These are phyloP conservation scores for Neophaeococcomyces aloes DNA, from an alignment of 2,329 filamentous ascomycete species.

Conservation along the genomic window DNA sequence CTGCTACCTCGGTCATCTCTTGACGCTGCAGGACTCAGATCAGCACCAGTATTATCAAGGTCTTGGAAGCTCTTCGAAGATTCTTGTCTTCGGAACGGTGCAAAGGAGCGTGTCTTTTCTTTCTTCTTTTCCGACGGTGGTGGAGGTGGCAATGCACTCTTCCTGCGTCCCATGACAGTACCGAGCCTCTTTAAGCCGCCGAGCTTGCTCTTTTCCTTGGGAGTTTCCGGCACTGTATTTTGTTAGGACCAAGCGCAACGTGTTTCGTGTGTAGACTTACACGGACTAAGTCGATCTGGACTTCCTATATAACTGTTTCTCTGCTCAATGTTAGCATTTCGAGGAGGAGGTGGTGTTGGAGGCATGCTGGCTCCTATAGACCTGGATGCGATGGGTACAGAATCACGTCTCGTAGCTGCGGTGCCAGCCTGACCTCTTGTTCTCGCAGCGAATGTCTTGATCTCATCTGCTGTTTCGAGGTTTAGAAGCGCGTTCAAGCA, in stretches of 20 bases:
- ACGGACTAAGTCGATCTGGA: constrained; percentile 27
- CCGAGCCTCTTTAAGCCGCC: constrained; percentile 37
- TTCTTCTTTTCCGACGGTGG: constrained; percentile 28
- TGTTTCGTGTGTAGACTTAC: constrained; percentile 23
- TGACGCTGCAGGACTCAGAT: constrained; percentile 20
- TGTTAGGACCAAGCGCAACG: constrained; percentile 1
- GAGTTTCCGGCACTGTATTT: constrained; percentile 27
- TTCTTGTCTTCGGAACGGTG: constrained; percentile 32
- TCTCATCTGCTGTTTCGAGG: constrained; percentile 76
- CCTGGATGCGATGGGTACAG: neutral
- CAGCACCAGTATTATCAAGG: constrained; percentile 20
- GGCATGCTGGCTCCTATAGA: constrained; percentile 15
- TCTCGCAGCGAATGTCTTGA: constrained; percentile 56
- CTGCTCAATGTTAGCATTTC: constrained; percentile 43
- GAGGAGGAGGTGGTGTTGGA: constrained; percentile 32
- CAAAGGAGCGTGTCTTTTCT: constrained; percentile 32
- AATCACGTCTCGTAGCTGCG: neutral
- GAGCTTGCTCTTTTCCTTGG: constrained; percentile 29
- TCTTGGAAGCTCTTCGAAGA: constrained; percentile 27
- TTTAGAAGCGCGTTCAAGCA: constrained; percentile 75
- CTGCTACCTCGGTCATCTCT: constrained; percentile 10
- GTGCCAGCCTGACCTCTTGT: constrained; percentile 15
- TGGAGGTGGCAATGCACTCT: constrained; percentile 32
- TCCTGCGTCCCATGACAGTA: constrained; percentile 38
- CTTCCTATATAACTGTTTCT: constrained; percentile 44